Percentiles rank a stretch among this genome's conserved stretches.
These are phyloP conservation scores for Actinomortierella ambigua DNA, from an alignment of 371 early-diverging fungal species.

Conservation along the genomic window DNA sequence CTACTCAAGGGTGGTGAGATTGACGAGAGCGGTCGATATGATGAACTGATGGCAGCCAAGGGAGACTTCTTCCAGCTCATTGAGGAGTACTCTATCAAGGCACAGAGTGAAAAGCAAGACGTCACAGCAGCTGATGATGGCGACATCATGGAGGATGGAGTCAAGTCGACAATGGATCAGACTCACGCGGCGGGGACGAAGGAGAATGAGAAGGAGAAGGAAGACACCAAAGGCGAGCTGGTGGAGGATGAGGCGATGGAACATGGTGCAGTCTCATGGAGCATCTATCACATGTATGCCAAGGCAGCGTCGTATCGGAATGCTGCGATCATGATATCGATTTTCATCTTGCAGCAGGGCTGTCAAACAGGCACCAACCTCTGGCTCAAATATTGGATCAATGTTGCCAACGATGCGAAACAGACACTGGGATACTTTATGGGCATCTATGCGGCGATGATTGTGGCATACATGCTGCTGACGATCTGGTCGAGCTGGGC, in stretches of 20 bases:
- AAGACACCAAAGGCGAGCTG: slow-evolving; percentile 14
- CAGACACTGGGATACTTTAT: slow-evolving; percentile 63
- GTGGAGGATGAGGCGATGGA: slow-evolving; percentile 49
- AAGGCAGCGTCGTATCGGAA: slow-evolving; percentile 37
- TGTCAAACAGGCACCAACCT: slow-evolving; percentile 39
- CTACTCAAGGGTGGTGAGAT: slow-evolving; percentile 64
- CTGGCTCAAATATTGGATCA: slow-evolving; percentile 77
- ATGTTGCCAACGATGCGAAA: slow-evolving; percentile 28
- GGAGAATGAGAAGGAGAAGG: slow-evolving; percentile 1
- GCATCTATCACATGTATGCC: slow-evolving; percentile 72
- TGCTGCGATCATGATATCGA: not conserved
- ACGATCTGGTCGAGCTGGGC: slow-evolving; percentile 10
- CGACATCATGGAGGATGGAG: not conserved
- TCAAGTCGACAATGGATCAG: not conserved
- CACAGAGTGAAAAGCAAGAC: slow-evolving; percentile 50
- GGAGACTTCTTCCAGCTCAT: slow-evolving; percentile 56
- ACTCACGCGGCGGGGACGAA: not conserved
- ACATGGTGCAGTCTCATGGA: slow-evolving; percentile 70
- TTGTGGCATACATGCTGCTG: slow-evolving; percentile 48
- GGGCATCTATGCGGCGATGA: slow-evolving; percentile 77
- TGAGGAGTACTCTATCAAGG: slow-evolving; percentile 24
- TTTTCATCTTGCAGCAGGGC: slow-evolving; percentile 1
- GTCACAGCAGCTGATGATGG: not conserved
- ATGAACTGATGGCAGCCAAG: slow-evolving; percentile 37
- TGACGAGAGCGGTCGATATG: slow-evolving; percentile 62